Conservation (phyloP, 164 flowering plant genomes). For the Umbellularia californica region DNA sequence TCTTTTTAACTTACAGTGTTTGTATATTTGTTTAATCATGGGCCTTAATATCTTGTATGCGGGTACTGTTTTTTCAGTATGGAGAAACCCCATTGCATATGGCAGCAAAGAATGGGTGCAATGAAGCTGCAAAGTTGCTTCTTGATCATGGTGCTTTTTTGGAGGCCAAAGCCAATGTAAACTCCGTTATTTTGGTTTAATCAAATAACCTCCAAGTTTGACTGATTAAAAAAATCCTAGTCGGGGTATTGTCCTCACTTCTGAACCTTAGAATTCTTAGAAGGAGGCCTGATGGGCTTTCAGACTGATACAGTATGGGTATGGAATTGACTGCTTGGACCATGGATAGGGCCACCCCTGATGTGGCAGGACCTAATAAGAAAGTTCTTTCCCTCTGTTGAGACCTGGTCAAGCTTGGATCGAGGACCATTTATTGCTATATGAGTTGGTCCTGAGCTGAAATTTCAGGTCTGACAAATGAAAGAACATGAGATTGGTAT, state of each 20-base stretch:
- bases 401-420: not conserved
- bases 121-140: conserved; percentile 70
- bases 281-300: not conserved
- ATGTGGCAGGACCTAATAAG: not conserved
- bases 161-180: conserved; percentile 92
- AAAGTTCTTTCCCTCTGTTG: not conserved
- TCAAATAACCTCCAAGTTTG: not conserved
- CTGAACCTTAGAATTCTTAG: not conserved
- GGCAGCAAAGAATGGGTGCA: conserved; percentile 98
- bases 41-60: conserved; percentile 6
- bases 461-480: too few species aligned
- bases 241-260: not conserved
- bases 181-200: conserved; percentile 4
- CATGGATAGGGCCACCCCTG: not conserved
- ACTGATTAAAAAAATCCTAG: not conserved
- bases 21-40: conserved; percentile 4
- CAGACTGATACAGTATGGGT: not conserved
- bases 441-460: too few species aligned
- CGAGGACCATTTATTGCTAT: not conserved
- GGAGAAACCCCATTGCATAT: conserved; percentile 98
- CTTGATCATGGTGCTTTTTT: conserved; percentile 75
- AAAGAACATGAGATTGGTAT: not conserved
- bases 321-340: not conserved
- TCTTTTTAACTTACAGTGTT: not conserved
- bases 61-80: conserved; percentile 46